Percentiles rank a stretch among this genome's conserved stretches.
Conservation (phyloP, 352 stramenopile species). For the Peronospora farinosa region DNA sequence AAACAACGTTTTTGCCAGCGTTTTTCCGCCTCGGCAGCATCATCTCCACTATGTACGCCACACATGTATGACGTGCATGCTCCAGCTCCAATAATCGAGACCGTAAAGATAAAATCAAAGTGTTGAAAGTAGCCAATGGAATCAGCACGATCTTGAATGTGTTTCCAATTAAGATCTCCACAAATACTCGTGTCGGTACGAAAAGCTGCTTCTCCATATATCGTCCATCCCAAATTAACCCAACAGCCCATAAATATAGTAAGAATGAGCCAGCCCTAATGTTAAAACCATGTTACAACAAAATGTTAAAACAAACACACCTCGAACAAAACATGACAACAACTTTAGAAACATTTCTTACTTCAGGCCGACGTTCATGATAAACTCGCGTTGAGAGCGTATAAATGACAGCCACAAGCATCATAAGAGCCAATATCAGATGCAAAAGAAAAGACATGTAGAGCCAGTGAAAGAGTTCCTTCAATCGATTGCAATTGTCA, state of each 20-base stretch:
- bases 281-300: too few species aligned
- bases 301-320: background rate
- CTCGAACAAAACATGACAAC: too few species aligned
- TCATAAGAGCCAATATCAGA: constrained; percentile 31
- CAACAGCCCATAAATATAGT: constrained; percentile 54
- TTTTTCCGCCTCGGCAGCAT: constrained; percentile 47
- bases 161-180: constrained; percentile 39
- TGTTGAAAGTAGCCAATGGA: constrained; percentile 59
- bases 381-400: constrained; percentile 58
- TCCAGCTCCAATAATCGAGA: constrained; percentile 32
- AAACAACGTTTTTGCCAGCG: constrained; percentile 63
- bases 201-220: constrained; percentile 52
- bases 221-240: constrained; percentile 43
- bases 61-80: constrained; percentile 61
- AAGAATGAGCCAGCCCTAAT: constrained; percentile 47
- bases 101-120: constrained; percentile 60
- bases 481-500: constrained; percentile 35
- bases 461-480: constrained; percentile 56
- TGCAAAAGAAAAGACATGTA: constrained; percentile 50
- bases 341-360: constrained; percentile 3
- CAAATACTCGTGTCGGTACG: constrained; percentile 46
- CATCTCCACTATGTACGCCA: constrained; percentile 51
- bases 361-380: constrained; percentile 44
- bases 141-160: constrained; percentile 52
- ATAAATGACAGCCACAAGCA: constrained; percentile 32